A percentile compares a stretch with the other conserved stretches of the same genome.
These are phyloP conservation scores for Ehretia macrophylla DNA, from an alignment of 257 asterid species.

Conservation along the genomic window DNA sequence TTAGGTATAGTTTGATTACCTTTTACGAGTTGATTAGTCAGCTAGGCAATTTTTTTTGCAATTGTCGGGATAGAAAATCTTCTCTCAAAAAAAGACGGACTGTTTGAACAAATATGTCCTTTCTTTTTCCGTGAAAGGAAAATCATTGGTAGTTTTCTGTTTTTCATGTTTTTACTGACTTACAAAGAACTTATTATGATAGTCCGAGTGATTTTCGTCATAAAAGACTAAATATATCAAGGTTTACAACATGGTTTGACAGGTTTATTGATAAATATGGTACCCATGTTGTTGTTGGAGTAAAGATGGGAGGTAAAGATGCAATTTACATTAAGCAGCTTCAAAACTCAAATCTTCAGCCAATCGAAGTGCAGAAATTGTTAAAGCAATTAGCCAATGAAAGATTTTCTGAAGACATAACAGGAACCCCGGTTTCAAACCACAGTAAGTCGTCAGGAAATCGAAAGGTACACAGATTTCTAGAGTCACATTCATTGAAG, in stretches of 20 bases:
- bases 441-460: slow-evolving; percentile 34
- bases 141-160: not conserved
- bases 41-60: no score
- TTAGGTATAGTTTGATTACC: no score
- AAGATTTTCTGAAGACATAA: slow-evolving; percentile 51
- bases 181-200: not conserved
- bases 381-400: slow-evolving; percentile 83
- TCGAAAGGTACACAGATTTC: slow-evolving; percentile 49
- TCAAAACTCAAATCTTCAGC: slow-evolving; percentile 63
- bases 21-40: no score
- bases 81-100: no score
- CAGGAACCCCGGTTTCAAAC: slow-evolving; percentile 25
- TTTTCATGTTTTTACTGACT: not conserved
- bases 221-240: not conserved
- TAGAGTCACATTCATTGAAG: slow-evolving; percentile 1
- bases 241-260: slow-evolving; percentile 30
- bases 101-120: no score
- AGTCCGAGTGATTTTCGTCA: not conserved
- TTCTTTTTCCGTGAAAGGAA: no score
- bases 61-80: no score
- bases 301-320: slow-evolving; percentile 98
- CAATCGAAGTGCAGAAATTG: slow-evolving; percentile 74
- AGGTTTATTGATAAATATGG: slow-evolving; percentile 95
- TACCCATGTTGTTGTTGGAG: slow-evolving; percentile 86
- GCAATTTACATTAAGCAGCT: slow-evolving; percentile 92